Conservation (phyloP, 352 stramenopile species). For the Pseudoperonospora humuli region DNA sequence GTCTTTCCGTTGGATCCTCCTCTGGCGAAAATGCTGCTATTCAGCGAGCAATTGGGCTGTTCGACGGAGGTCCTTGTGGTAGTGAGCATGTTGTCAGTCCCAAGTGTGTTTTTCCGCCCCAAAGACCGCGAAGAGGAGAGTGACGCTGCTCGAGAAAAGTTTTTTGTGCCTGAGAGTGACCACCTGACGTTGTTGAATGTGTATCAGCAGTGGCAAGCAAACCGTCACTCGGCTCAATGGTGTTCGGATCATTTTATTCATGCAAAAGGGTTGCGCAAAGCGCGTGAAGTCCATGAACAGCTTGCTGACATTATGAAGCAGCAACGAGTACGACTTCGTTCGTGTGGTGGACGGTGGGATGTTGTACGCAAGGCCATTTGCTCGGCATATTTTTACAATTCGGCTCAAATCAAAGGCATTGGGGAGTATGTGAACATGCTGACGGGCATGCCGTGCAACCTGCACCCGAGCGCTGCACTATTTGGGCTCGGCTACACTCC, state of each 20-base stretch:
- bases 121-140: conserved; percentile 97
- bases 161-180: conserved; percentile 97
- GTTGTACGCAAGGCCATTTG: conserved; percentile 97
- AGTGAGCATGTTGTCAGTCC: conserved; percentile 96
- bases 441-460: conserved; percentile 93
- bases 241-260: conserved; percentile 96
- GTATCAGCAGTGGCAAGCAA: conserved; percentile 91
- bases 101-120: conserved; percentile 94
- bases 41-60: conserved; percentile 91
- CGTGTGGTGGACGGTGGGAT: conserved; percentile 92
- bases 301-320: conserved; percentile 98
- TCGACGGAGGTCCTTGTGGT: conserved; percentile 94
- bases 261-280: conserved; percentile 90
- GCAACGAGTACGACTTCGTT: conserved; percentile 88
- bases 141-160: conserved; percentile 96
- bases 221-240: conserved; percentile 94
- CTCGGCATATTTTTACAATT: conserved; percentile 99
- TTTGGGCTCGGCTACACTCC: conserved; percentile 98
- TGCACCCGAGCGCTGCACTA: conserved; percentile 96
- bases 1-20: conserved; percentile 97
- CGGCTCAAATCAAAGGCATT: conserved; percentile 98
- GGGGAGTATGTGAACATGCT: conserved; percentile 99
- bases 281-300: conserved; percentile 90
- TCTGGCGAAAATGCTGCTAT: conserved; percentile 94
- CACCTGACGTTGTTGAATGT: conserved; percentile 97